Evolutionary conservation across 2,329 filamentous ascomycete genomes (phyloP).

Genomic region (Calonectria ilicicola): DNA sequence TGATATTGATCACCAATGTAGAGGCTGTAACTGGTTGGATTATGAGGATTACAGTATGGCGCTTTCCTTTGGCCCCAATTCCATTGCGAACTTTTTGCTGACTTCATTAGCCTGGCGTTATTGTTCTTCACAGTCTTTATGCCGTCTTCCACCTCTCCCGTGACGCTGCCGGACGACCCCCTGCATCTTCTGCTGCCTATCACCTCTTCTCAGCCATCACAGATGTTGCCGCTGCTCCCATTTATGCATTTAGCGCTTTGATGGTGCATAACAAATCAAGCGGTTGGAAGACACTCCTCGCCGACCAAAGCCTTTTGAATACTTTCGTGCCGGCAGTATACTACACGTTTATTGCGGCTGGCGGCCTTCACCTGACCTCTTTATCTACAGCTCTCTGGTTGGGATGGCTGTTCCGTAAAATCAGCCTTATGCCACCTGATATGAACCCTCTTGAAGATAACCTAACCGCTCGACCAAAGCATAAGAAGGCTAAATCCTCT

Average conservation of each 20-base stretch:
- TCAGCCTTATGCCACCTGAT: conserved; percentile 85
- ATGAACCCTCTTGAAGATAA: conserved; percentile 95
- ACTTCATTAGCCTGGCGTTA: conserved; percentile 75
- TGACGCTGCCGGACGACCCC: conserved; percentile 76
- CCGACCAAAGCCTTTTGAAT: conserved; percentile 64
- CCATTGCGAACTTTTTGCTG: not conserved
- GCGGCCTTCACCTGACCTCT: conserved; percentile 77
- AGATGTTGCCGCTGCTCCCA: conserved; percentile 69
- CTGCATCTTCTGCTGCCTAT: conserved; percentile 87
- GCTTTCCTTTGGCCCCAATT: not conserved
- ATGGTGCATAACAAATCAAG: conserved; percentile 57
- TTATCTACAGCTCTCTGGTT: conserved; percentile 80
- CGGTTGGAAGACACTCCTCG: conserved; percentile 77
- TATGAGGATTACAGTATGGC: conserved; percentile 78
- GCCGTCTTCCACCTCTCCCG: conserved; percentile 84
- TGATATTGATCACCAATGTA: conserved; percentile 80
- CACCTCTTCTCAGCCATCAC: conserved; percentile 84
- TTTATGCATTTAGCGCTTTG: conserved; percentile 68
- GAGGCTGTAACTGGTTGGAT: conserved; percentile 78
- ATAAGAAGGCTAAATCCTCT: conserved; percentile 80
- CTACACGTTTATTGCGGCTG: conserved; percentile 73
- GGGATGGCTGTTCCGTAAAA: conserved; percentile 83
- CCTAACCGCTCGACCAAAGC: conserved; percentile 76
- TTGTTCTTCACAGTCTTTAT: conserved; percentile 79
- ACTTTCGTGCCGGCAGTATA: conserved; percentile 76